phyloP scores from a whole-genome alignment of 2,329 filamentous ascomycete genomes.

The Nannizziopsis arthrosporioides region DNA sequence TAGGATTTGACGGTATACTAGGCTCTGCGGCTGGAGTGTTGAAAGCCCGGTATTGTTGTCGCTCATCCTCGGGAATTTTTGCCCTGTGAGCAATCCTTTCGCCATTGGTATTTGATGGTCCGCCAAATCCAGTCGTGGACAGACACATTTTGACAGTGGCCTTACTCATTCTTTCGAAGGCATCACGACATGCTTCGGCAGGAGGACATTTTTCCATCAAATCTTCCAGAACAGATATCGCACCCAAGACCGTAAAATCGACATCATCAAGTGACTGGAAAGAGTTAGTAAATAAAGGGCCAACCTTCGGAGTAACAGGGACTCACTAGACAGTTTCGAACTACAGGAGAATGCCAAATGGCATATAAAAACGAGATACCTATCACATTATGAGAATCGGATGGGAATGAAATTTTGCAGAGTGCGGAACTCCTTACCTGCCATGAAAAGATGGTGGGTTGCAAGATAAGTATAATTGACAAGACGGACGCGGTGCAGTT shows the following conservation, averaged over 20 bases:
- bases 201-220: slow-evolving; percentile 90
- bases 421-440: slow-evolving; percentile 45
- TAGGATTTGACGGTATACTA: not conserved
- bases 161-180: slow-evolving; percentile 89
- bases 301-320: not conserved
- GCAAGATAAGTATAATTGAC: slow-evolving; percentile 95
- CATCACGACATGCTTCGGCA: slow-evolving; percentile 85
- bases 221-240: slow-evolving; percentile 83
- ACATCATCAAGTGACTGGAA: slow-evolving; percentile 74
- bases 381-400: slow-evolving; percentile 22
- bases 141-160: slow-evolving; percentile 92
- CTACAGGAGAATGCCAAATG: slow-evolving; percentile 88
- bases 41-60: not conserved
- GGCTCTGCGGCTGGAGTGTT: not conserved
- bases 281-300: slow-evolving; percentile 5
- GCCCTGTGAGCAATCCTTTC: not conserved
- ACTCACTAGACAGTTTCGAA: slow-evolving; percentile 72
- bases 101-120: slow-evolving; percentile 17
- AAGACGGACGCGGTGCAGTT: slow-evolving; percentile 73
- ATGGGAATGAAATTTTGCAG: not conserved
- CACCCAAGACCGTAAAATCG: slow-evolving; percentile 89
- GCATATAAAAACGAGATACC: slow-evolving; percentile 88
- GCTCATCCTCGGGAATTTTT: not conserved
- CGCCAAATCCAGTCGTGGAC: slow-evolving; percentile 70
- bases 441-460: slow-evolving; percentile 95